A percentile compares a stretch with the other conserved stretches of the same genome.
These are phyloP conservation scores for Pyrrhoderma lamaoense DNA, from an alignment of 1,284 basidiomycete species.

Conservation along the genomic window DNA sequence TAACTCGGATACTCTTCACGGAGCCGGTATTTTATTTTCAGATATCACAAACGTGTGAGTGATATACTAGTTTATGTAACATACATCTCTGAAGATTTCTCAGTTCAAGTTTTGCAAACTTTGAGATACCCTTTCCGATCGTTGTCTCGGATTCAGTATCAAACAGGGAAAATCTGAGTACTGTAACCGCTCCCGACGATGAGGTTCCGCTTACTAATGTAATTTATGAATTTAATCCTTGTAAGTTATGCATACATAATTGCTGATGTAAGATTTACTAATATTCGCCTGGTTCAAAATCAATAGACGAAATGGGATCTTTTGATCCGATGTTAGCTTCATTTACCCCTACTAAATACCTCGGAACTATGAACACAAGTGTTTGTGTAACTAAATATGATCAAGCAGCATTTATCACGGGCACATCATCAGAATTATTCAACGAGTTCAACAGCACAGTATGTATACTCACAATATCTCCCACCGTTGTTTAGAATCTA, in stretches of 20 bases:
- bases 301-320: constrained; percentile 36
- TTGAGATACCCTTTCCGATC: constrained; percentile 34
- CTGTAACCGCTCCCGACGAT: constrained; percentile 23
- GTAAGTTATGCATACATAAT: constrained; percentile 26
- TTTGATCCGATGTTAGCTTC: constrained; percentile 40
- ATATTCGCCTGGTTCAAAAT: background rate
- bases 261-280: constrained; percentile 1
- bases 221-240: constrained; percentile 39
- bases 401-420: constrained; percentile 35
- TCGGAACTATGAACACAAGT: constrained; percentile 37
- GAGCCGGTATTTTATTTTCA: constrained; percentile 32
- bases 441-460: constrained; percentile 31
- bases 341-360: constrained; percentile 34
- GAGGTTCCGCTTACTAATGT: constrained; percentile 32
- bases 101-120: constrained; percentile 28
- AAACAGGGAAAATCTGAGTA: constrained; percentile 3
- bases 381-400: constrained; percentile 45
- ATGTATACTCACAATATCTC: constrained; percentile 13
- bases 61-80: background rate
- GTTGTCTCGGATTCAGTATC: constrained; percentile 26
- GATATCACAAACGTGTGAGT: constrained; percentile 29
- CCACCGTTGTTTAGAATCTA: background rate
- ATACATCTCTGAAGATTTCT: background rate
- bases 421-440: constrained; percentile 37
- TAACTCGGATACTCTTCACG: constrained; percentile 26